Percentiles rank a stretch among this genome's conserved stretches.
These are phyloP conservation scores for Colletotrichum sp. DNA, from an alignment of 2,329 filamentous ascomycete species.

Conservation along the genomic window DNA sequence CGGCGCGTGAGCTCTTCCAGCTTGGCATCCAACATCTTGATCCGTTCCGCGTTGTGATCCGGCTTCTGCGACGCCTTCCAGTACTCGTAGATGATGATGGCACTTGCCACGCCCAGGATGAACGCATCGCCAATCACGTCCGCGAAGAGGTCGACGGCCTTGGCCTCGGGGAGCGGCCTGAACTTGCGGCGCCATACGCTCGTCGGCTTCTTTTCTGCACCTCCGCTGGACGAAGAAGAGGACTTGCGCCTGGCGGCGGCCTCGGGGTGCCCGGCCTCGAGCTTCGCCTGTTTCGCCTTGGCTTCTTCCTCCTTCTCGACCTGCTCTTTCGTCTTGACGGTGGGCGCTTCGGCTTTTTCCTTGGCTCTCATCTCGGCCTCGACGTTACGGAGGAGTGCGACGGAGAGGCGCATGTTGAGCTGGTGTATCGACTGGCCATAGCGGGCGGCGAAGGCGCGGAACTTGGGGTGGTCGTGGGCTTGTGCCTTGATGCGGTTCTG, in stretches of 20 bases:
- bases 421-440: slow-evolving; percentile 71
- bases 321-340: slow-evolving; percentile 70
- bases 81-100: slow-evolving; percentile 66
- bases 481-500: slow-evolving; percentile 71
- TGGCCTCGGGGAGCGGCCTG: slow-evolving; percentile 65
- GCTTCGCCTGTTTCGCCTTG: slow-evolving; percentile 42
- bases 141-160: slow-evolving; percentile 71
- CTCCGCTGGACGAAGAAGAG: neutral
- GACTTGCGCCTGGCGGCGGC: neutral
- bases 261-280: slow-evolving; percentile 26
- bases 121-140: slow-evolving; percentile 70
- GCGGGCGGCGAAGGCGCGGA: slow-evolving; percentile 63
- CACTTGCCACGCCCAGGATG: slow-evolving; percentile 63
- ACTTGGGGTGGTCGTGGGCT: slow-evolving; percentile 68
- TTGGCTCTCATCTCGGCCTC: slow-evolving; percentile 63
- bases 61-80: slow-evolving; percentile 65
- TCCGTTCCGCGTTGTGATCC: slow-evolving; percentile 59
- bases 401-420: slow-evolving; percentile 69
- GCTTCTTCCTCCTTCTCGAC: slow-evolving; percentile 57
- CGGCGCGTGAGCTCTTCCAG: slow-evolving; percentile 55
- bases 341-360: slow-evolving; percentile 67
- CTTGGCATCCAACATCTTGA: slow-evolving; percentile 53
- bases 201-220: slow-evolving; percentile 26
- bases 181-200: slow-evolving; percentile 70
- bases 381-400: slow-evolving; percentile 62